Conservation (phyloP, 108 stramenopile genomes). For the Stephanodiscus minutulus region DNA sequence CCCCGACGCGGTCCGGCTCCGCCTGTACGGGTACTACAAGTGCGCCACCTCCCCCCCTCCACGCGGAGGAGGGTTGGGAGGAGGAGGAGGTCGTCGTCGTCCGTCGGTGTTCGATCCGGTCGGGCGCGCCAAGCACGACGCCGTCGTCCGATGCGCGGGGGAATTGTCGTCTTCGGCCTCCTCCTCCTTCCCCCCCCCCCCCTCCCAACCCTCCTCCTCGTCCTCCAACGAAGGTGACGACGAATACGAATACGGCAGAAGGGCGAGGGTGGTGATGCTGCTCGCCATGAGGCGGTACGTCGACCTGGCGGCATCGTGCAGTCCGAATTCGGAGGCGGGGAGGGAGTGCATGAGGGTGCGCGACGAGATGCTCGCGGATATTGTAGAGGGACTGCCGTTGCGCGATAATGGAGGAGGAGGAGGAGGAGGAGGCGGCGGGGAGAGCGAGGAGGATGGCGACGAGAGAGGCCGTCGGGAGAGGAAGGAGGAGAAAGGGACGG, state of each 20-base stretch:
- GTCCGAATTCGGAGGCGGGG: slow-evolving; percentile 5
- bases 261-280: background rate
- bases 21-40: slow-evolving; percentile 38
- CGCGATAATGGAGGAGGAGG: too few species aligned
- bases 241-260: background rate
- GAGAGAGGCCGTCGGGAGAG: too few species aligned
- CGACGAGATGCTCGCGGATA: slow-evolving; percentile 15
- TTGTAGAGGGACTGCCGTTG: too few species aligned
- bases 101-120: slow-evolving; percentile 35
- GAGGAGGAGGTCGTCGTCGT: slow-evolving; percentile 20
- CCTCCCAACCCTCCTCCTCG: background rate
- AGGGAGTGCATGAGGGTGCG: slow-evolving; percentile 16
- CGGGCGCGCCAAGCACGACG: slow-evolving; percentile 53
- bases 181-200: too few species aligned
- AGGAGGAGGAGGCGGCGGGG: too few species aligned
- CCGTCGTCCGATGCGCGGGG: slow-evolving; percentile 15
- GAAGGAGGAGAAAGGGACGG: too few species aligned
- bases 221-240: background rate
- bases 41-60: background rate
- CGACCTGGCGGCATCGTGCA: slow-evolving; percentile 19
- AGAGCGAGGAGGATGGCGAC: too few species aligned
- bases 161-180: background rate
- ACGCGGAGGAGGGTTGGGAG: too few species aligned
- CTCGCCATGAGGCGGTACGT: slow-evolving; percentile 29
- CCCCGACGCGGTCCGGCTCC: slow-evolving; percentile 18